Base-by-base conservation (phyloP, 345 rosid species). In the Aquilaria malaccensis region DNA sequence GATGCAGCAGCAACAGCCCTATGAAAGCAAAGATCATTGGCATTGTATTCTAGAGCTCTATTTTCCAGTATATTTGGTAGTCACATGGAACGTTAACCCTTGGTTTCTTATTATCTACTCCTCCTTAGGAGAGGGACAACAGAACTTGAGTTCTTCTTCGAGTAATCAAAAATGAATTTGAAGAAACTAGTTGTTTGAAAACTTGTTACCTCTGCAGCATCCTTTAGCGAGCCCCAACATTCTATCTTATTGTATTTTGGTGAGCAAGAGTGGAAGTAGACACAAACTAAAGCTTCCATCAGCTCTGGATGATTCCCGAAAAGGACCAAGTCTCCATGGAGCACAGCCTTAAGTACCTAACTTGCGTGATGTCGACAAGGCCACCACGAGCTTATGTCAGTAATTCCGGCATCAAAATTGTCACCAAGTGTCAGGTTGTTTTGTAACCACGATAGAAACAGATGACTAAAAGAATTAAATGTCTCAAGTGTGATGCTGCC, bases 141-240 rank as follows among this genome's bases (percentile, higher is more conserved):
- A 4, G 4, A 15, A 30, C 9, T 30, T 32, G 11, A 33, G 31
- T 37, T 50, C 9, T 10, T 58, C 50, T 58, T 31, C 6, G 22
- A 13, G 3, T 12, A 9, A 13, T 31, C 2, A 10, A 9, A 37
- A 58, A 30, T 48, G 10, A 30, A 7, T 14, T 15, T 22, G 5
- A 52, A 29, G 37, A 6, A 51, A 41, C 52, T 50, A 33, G 31
- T 11, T 45, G 53, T 55, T 33, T 50, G 62, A 48, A 57, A 14
- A 52, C 22, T 22, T 48, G 49, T 58, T 76, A 85, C 97, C 89
- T 71, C 63, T 29, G 83, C 80, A 73, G 91, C 98, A 66, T 89
- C 88, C 75, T 76, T 81, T 51, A 92, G 81, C 22, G 89, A 81
- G 37, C 97, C 97, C 97, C 97, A 92, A 68, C 82, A 83, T 68